Base-by-base conservation (phyloP, 1,139 yeast genomes). In the Candida sp. region DNA sequence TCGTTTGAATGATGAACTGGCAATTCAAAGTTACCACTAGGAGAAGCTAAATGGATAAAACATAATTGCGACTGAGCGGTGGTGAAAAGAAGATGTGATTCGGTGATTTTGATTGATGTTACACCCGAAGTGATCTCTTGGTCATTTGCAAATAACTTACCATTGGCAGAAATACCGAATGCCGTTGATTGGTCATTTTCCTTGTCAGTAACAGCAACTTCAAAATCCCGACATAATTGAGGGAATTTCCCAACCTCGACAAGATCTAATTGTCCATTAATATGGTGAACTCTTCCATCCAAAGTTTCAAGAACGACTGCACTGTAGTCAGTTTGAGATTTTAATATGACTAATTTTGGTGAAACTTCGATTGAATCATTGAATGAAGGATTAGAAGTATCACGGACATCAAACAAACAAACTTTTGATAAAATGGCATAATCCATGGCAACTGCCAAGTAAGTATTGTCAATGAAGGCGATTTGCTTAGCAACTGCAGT, bases 51-150 rank as follows among this genome's bases (percentile, higher is more conserved):
- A 63, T 90, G 97, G 36, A 89, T 78, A 56, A 95, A 90, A 58
- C 91, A 87, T 50, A 93, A 73, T 49, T 81, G 81, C 48, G 90
- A 87, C 54, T 87, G 95, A 3, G 95, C 95, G 2, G 97, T 91
- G 0, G 99, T 93, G 61, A 87, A 86, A 23, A 90, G 66, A 33
- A 93, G 67, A 56, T 87, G 87, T 1, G 81, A 72, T 42, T 84
- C 91, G 0, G 96, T 82, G 22, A 87, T 68, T 48, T 81, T 77
- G 45, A 93, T 65, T 0, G 98, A 91, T 0, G 98, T 91, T 5
- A 89, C 95, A 7, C 93, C 90, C 7, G 79, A 70, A 0, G 89
- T 77, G n/a, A 93, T 63, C 46, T 78, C 83, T 11, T 69, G 67
- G 1, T 75, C 76, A 52, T 85, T 82, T 5, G 84, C 84, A 61